phyloP scores from a whole-genome alignment of 768 basidiomycete species.

The Russula emetica region DNA sequence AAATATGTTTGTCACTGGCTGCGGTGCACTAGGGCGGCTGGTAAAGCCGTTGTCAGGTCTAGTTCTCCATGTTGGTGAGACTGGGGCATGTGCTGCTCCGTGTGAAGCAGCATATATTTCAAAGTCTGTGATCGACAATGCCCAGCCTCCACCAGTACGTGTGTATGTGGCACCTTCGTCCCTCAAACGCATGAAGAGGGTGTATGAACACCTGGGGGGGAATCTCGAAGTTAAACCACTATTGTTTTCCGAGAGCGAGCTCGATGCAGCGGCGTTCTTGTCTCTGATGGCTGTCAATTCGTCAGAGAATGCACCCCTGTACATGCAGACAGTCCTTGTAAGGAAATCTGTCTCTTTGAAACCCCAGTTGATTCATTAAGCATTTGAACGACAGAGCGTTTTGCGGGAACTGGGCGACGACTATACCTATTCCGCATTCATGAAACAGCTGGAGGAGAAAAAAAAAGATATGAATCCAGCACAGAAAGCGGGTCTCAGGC shows the following conservation, averaged over 20 bases:
- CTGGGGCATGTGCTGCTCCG: constrained; percentile 52
- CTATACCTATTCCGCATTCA: constrained; percentile 51
- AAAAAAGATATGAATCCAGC: constrained; percentile 52
- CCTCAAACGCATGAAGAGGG: constrained; percentile 53
- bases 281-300: constrained; percentile 72
- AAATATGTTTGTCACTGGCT: constrained; percentile 59
- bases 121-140: constrained; percentile 25
- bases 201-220: constrained; percentile 43
- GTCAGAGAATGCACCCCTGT: constrained; percentile 58
- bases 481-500: constrained; percentile 54
- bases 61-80: constrained; percentile 67
- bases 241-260: constrained; percentile 51
- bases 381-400: constrained; percentile 44
- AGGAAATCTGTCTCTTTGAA: constrained; percentile 35
- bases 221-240: constrained; percentile 53
- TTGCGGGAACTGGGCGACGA: constrained; percentile 59
- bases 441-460: constrained; percentile 41
- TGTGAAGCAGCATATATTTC: constrained; percentile 57
- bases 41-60: constrained; percentile 56
- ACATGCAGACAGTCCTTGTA: constrained; percentile 65
- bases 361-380: constrained; percentile 1
- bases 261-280: constrained; percentile 64
- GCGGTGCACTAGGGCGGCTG: constrained; percentile 46
- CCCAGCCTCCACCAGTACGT: constrained; percentile 35
- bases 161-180: constrained; percentile 63